Evolutionary conservation across 768 basidiomycete genomes (phyloP).

Genomic region (Kwoniella bestiolae): DNA sequence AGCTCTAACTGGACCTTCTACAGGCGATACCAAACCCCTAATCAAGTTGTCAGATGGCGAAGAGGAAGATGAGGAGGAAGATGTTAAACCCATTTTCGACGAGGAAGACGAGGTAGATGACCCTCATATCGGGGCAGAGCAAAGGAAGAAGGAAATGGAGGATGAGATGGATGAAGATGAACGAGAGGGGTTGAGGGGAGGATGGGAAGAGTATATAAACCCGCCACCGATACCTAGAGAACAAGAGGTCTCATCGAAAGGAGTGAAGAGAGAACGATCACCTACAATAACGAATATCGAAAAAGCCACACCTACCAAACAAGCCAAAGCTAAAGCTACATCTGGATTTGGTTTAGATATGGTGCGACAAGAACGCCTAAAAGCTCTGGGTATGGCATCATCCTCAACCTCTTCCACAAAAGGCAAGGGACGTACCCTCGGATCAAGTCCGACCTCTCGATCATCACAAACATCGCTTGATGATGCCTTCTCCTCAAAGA

Average conservation of each 20-base stretch:
- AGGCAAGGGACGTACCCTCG: neutral
- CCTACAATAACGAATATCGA: neutral
- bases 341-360: constrained; percentile 19
- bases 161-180: constrained; percentile 48
- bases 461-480: neutral
- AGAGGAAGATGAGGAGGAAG: constrained; percentile 18
- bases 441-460: neutral
- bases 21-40: constrained; percentile 9
- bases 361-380: constrained; percentile 24
- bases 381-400: constrained; percentile 1
- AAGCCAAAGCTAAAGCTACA: neutral
- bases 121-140: constrained; percentile 38
- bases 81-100: constrained; percentile 16
- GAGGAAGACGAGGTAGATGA: constrained; percentile 39
- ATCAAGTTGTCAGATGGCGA: neutral
- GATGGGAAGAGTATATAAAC: constrained; percentile 45
- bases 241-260: neutral
- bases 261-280: constrained; percentile 14
- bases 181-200: constrained; percentile 36
- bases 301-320: neutral
- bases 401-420: neutral
- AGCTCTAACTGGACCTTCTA: constrained; percentile 17
- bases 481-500: neutral
- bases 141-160: constrained; percentile 47
- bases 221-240: neutral